Evolutionary conservation across 148 eudicot genomes (phyloP), one percentile per base, ranked within the genome.

Genomic region (Amaranthus cruentus): DNA sequence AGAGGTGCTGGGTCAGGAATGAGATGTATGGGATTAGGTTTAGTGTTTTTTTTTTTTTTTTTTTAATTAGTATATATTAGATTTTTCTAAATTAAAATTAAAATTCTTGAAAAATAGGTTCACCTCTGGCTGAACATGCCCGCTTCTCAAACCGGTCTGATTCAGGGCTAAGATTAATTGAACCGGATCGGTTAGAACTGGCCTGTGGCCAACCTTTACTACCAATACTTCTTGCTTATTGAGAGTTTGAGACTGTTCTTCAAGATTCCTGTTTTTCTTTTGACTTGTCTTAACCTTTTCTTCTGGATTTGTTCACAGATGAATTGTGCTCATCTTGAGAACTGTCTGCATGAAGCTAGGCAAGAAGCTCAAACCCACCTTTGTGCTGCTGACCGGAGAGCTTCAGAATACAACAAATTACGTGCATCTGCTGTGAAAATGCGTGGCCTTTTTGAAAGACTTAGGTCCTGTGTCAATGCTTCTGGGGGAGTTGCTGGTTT

Each of bases 341-440:
- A 92, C 68, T 88, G 91, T 71, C 87, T 92, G 52, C 97, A 92
- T 72, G 99, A 96, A 79, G 97, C 97, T 50, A 87, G 99, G 80
- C 88, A 90, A 77, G 97, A 96, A 84, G 97, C 97, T 55, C 99
- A 96, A 83, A 96, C 89, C 21, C 91, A 96, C 87, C 96, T 90
- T 9, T 92, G 92, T 81, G 92, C 97, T 14, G 96, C 97, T 84
- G 97, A 90, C 66, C 80, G 99, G 63, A 88, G 96, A 83, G 96
- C 94, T 55, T 92, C 91, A 66, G 87, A 92, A 62, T 96, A 92
- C 79, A 89, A 73, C 77, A 84, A 96, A 54, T 77, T 96, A 69
- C 94, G 96, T 66, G 79, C 87, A 38, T 87, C 97, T 83, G 88
- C 91, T 80, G 88, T 92, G 78, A 92, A 92, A 80, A 88, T 90